Evolutionary conservation across 192 early-diverging fungal genomes (phyloP).

Genomic region (Gaertneriomyces semiglobifer): DNA sequence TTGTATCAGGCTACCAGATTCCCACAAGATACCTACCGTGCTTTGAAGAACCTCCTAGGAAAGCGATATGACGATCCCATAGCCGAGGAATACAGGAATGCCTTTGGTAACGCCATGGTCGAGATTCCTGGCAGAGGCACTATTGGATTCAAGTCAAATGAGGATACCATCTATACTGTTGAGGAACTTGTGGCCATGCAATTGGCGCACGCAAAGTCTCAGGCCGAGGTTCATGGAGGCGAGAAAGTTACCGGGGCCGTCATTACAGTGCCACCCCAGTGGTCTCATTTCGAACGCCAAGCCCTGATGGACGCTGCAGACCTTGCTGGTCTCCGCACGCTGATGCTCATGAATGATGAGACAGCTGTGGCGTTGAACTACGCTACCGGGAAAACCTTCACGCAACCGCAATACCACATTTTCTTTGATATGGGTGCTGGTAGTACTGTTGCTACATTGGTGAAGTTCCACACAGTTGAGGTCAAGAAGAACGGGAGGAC

Average conservation of each 20-base stretch:
- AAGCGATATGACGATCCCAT: slow-evolving; percentile 65
- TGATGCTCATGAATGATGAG: slow-evolving; percentile 89
- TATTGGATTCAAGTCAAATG: slow-evolving; percentile 65
- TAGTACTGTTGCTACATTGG: slow-evolving; percentile 85
- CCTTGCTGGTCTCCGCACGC: slow-evolving; percentile 77
- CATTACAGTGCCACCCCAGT: slow-evolving; percentile 90
- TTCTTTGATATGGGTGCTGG: slow-evolving; percentile 99
- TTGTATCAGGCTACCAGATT: slow-evolving; percentile 68
- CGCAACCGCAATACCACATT: slow-evolving; percentile 72
- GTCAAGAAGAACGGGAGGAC: slow-evolving; percentile 50
- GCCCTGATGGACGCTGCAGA: slow-evolving; percentile 91
- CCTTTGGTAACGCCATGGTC: slow-evolving; percentile 77
- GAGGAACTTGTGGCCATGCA: slow-evolving; percentile 95
- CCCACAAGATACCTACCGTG: slow-evolving; percentile 77
- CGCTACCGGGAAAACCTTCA: slow-evolving; percentile 69
- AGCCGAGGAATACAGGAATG: slow-evolving; percentile 66
- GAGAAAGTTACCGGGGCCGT: slow-evolving; percentile 81
- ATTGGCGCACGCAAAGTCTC: slow-evolving; percentile 80
- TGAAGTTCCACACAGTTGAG: slow-evolving; percentile 64
- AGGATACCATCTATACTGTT: slow-evolving; percentile 57
- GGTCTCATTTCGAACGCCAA: slow-evolving; percentile 84
- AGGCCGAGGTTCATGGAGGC: slow-evolving; percentile 70
- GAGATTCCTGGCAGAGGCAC: slow-evolving; percentile 63
- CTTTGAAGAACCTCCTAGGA: slow-evolving; percentile 83
- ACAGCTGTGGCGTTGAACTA: slow-evolving; percentile 93